phyloP scores from a whole-genome alignment of 306 rosid genomes.

The Corylus americana region DNA sequence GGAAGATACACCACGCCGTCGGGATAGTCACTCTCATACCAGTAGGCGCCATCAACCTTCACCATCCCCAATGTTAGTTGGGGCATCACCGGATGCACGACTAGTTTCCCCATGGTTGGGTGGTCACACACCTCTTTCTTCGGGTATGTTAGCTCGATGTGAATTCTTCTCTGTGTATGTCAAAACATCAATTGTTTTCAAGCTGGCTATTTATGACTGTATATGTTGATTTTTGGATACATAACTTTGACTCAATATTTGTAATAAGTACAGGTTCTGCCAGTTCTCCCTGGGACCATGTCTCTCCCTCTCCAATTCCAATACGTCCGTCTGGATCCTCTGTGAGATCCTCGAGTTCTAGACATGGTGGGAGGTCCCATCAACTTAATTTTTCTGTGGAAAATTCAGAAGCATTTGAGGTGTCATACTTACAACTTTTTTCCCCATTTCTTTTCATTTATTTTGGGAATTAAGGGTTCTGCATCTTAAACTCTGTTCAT shows the following conservation, averaged over 20 bases:
- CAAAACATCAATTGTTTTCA: constrained; percentile 1
- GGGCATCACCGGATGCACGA: constrained; percentile 96
- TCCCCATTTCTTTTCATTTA: neutral
- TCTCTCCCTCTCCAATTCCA: constrained; percentile 92
- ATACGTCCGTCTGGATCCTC: constrained; percentile 91
- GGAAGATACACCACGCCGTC: constrained; percentile 76
- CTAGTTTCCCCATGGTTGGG: constrained; percentile 97
- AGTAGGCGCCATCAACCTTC: constrained; percentile 81
- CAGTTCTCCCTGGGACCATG: constrained; percentile 92
- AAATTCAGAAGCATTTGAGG: constrained; percentile 56
- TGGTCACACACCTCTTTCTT: constrained; percentile 67
- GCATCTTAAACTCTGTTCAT: neutral
- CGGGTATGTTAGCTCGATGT: constrained; percentile 49
- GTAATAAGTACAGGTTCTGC: constrained; percentile 49
- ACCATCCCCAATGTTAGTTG: constrained; percentile 87
- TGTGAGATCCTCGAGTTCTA: constrained; percentile 56
- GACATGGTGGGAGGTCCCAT: constrained; percentile 67
- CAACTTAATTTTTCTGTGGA: constrained; percentile 49
- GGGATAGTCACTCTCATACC: constrained; percentile 56
- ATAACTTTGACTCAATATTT: constrained; percentile 26
- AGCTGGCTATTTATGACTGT: constrained; percentile 19
- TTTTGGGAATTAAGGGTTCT: neutral
- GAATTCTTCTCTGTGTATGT: constrained; percentile 1
- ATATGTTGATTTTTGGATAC: constrained; percentile 16
- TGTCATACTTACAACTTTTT: constrained; percentile 29